Base-by-base conservation (phyloP, 495 filamentous ascomycete genomes). In the Penicillium malachiteum region DNA sequence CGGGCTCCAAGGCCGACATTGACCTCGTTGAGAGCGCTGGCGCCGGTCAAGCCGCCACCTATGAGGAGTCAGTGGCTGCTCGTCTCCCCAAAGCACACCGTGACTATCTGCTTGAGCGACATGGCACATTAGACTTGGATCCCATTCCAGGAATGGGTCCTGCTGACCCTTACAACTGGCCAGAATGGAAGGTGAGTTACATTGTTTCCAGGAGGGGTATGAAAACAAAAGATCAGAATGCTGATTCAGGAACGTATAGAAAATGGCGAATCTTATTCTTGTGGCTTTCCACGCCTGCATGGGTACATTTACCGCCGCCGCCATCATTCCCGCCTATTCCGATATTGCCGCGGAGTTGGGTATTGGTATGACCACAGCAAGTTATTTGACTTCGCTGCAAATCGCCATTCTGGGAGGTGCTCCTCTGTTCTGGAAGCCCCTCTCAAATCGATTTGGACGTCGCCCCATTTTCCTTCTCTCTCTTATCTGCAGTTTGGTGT, bases 161-260 rank as follows among this genome's bases (percentile, higher is more conserved):
- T 32, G 77, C 72, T n/a, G 81, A 83, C 57, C 81, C 81, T 37
- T 79, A 77, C 56, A 82, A 84, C 56, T 83, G 81, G 81, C 72
- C 78, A 13, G 62, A 63, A 44, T 82, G 79, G 80, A 82, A 82
- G 72, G 79, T 81, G 55, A 59, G 63, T 58, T 32, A 13, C 47
- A n/a, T 30, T 43, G 17, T 47, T 7, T 16, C n/a, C 3, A 16
- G 26, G 42, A 11, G 17, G 8, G 31, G 35, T 32, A 21, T 18
- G 34, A 45, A 17, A 49, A 41, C 3, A n/a, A 44, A 52, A 58
- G 39, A 35, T 11, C 13, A 11, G 32, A 48, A 58, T 6, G 51
- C 52, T 60, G 46, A 63, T 53, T 9, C 44, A 39, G n/a, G 13
- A 39, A 39, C 21, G 10, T 35, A 17, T 66, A 82, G 80, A 84